Evolutionary conservation across 148 eudicot genomes (phyloP).

Genomic region (Mesembryanthemum crystallinum): DNA sequence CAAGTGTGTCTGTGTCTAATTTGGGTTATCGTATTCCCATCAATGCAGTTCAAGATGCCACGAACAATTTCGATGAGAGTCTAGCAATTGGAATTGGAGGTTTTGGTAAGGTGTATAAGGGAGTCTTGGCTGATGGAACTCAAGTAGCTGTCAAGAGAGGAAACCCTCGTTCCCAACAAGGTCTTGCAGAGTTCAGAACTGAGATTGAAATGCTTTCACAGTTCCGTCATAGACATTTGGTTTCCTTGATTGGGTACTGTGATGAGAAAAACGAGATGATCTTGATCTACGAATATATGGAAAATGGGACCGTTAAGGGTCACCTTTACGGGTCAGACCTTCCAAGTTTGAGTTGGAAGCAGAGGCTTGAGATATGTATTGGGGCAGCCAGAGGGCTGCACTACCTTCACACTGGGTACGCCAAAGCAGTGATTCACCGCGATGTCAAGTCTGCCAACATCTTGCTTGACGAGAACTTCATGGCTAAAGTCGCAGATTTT

Average conservation of each 20-base stretch:
- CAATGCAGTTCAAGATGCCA: constrained; percentile 61
- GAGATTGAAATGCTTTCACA: constrained; percentile 91
- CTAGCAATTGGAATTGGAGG: constrained; percentile 87
- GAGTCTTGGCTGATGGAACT: constrained; percentile 66
- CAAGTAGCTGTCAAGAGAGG: constrained; percentile 89
- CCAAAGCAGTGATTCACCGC: constrained; percentile 86
- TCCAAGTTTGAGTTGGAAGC: constrained; percentile 79
- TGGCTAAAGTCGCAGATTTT: constrained; percentile 95
- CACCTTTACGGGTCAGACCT: constrained; percentile 73
- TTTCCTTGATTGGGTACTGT: constrained; percentile 87
- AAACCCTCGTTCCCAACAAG: constrained; percentile 90
- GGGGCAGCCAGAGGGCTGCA: constrained; percentile 94
- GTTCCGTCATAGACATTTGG: constrained; percentile 87
- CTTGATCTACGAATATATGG: constrained; percentile 92
- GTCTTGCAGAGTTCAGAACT: constrained; percentile 78
- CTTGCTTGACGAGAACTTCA: constrained; percentile 69
- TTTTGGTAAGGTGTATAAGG: constrained; percentile 88
- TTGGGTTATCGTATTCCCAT: constrained; percentile 70
- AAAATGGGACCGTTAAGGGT: constrained; percentile 80
- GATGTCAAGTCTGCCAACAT: constrained; percentile 97
- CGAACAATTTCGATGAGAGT: constrained; percentile 75
- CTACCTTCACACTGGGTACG: constrained; percentile 87
- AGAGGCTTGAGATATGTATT: constrained; percentile 90
- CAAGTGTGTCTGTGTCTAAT: constrained; percentile 45
- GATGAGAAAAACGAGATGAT: constrained; percentile 92